phyloP scores from a whole-genome alignment of 148 eudicot genomes.

The Amaranthus palmeri region DNA sequence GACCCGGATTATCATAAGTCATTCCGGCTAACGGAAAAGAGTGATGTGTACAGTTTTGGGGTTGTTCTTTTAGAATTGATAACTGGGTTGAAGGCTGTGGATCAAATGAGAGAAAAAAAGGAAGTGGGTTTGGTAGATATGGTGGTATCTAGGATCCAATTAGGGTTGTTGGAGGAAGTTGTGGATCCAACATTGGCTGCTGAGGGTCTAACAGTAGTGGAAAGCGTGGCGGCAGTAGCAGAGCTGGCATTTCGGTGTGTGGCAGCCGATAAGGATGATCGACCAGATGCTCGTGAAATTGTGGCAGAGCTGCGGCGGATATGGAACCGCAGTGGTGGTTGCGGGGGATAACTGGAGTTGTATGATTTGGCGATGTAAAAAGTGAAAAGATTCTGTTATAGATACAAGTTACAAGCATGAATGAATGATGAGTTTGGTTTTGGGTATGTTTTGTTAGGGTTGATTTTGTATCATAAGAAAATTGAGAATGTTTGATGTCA shows the following conservation, averaged over 20 bases:
- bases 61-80: slow-evolving; percentile 74
- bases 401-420: no score
- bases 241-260: slow-evolving; percentile 88
- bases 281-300: slow-evolving; percentile 82
- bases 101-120: slow-evolving; percentile 29
- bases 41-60: slow-evolving; percentile 87
- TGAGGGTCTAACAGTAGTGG: slow-evolving; percentile 39
- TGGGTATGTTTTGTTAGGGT: not conserved
- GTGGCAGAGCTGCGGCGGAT: slow-evolving; percentile 74
- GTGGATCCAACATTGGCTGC: slow-evolving; percentile 31
- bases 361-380: not conserved
- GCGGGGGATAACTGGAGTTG: slow-evolving; percentile 25
- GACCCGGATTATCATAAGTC: slow-evolving; percentile 85
- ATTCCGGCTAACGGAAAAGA: slow-evolving; percentile 77
- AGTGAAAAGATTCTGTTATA: no score
- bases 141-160: slow-evolving; percentile 32
- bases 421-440: not conserved
- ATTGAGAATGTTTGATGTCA: not conserved
- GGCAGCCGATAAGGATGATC: slow-evolving; percentile 80
- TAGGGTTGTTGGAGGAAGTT: slow-evolving; percentile 28
- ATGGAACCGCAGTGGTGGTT: slow-evolving; percentile 49
- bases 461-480: not conserved
- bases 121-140: slow-evolving; percentile 58
- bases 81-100: slow-evolving; percentile 83
- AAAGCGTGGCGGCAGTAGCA: slow-evolving; percentile 65